Evolutionary conservation across 2,329 filamentous ascomycete genomes (phyloP).

Genomic region (Biscogniauxia mediterranea): DNA sequence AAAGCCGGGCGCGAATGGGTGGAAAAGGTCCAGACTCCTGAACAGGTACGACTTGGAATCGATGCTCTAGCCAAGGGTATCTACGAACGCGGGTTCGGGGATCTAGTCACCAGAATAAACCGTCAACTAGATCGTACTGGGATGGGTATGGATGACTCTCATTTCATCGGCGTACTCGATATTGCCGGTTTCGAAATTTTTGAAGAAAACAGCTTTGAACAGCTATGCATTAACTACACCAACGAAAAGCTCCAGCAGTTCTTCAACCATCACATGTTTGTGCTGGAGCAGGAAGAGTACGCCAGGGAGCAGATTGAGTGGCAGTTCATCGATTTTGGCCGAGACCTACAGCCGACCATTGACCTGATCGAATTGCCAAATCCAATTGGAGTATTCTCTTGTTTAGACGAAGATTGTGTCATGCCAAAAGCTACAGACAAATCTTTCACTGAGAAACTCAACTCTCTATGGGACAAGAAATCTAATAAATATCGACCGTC

Average conservation of each 20-base stretch:
- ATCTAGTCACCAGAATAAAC: conserved; percentile 90
- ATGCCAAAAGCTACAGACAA: conserved; percentile 99
- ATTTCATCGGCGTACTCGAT: conserved; percentile 97
- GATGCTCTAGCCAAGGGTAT: conserved; percentile 96
- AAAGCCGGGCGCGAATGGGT: conserved; percentile 98
- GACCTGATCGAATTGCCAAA: conserved; percentile 95
- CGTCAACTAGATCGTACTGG: conserved; percentile 84
- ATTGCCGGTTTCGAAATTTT: conserved; percentile 99
- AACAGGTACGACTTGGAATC: conserved; percentile 86
- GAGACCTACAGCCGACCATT: conserved; percentile 94
- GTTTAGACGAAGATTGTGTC: conserved; percentile 93
- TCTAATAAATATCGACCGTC: conserved; percentile 89
- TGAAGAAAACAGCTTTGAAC: conserved; percentile 96
- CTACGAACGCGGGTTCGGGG: conserved; percentile 93
- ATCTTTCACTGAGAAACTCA: conserved; percentile 96
- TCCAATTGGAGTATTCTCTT: conserved; percentile 98
- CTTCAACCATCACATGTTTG: conserved; percentile 99
- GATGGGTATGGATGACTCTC: conserved; percentile 79
- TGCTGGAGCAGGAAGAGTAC: conserved; percentile 97
- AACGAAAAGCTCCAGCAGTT: conserved; percentile 99
- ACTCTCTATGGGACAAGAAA: conserved; percentile 94
- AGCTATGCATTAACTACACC: conserved; percentile 99
- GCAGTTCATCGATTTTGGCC: conserved; percentile 99
- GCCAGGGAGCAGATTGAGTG: conserved; percentile 97
- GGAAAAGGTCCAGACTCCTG: conserved; percentile 95